Percentiles rank a stretch among this genome's conserved stretches.
Evolutionary conservation across 2,329 filamentous ascomycete genomes (phyloP).

Genomic region (Fusarium pseudograminearum): DNA sequence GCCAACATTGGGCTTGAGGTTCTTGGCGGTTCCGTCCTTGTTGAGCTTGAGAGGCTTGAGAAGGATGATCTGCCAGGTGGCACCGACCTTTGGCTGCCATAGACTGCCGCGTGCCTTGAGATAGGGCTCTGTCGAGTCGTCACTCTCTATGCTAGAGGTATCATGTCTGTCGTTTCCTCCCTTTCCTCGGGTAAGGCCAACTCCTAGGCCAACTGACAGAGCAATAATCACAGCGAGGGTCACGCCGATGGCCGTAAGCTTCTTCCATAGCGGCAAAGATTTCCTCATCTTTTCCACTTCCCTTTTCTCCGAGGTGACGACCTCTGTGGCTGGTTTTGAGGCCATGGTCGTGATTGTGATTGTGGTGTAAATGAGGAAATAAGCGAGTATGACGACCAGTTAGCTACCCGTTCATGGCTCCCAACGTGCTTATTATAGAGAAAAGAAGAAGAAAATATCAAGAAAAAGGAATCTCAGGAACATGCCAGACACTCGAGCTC

Average conservation of each 20-base stretch:
- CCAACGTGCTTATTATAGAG: slow-evolving; percentile 12
- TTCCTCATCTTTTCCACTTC: slow-evolving; percentile 16
- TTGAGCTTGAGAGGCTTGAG: slow-evolving; percentile 58
- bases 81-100: slow-evolving; percentile 66
- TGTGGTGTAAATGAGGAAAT: background rate
- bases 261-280: slow-evolving; percentile 50
- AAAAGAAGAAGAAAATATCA: background rate
- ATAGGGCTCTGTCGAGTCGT: slow-evolving; percentile 30
- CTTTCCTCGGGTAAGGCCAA: slow-evolving; percentile 61
- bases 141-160: slow-evolving; percentile 33
- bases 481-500: slow-evolving; percentile 29
- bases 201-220: slow-evolving; percentile 66
- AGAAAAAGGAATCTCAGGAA: slow-evolving; percentile 6
- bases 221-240: slow-evolving; percentile 53
- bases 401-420: background rate
- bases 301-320: slow-evolving; percentile 17
- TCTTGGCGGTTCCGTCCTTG: slow-evolving; percentile 50
- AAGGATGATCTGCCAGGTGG: slow-evolving; percentile 73
- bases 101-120: slow-evolving; percentile 44
- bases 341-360: slow-evolving; percentile 11
- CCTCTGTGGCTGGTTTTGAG: slow-evolving; percentile 12
- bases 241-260: slow-evolving; percentile 46
- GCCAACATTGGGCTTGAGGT: slow-evolving; percentile 59
- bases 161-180: slow-evolving; percentile 38
- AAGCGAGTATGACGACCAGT: background rate